These are phyloP conservation scores for Actinomortierella wolfii DNA, from an alignment of 371 early-diverging fungal genomes.

Conservation along the genomic window DNA sequence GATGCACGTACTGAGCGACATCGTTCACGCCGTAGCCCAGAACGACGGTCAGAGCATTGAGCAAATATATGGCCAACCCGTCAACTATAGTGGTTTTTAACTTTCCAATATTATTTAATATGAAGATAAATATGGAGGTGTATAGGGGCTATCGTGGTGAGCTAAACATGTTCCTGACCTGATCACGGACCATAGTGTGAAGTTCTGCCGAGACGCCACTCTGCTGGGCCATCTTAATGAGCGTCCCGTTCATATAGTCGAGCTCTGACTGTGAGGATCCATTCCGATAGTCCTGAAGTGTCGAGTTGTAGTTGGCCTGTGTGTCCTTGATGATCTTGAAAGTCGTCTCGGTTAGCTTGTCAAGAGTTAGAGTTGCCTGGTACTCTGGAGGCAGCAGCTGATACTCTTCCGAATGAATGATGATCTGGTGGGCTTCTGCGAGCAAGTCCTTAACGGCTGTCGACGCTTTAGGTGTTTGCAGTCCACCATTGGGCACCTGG, in stretches of 20 bases:
- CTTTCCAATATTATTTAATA: no score
- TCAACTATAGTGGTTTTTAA: no score
- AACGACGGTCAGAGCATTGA: no score
- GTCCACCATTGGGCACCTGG: conserved; percentile 20
- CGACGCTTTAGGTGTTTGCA: conserved; percentile 9
- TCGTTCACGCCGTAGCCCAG: no score
- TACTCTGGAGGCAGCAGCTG: conserved; percentile 6
- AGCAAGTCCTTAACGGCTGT: conserved; percentile 27
- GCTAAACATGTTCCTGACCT: no score
- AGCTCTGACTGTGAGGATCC: conserved; percentile 32
- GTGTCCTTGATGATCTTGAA: conserved; percentile 21
- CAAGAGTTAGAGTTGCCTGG: conserved; percentile 20
- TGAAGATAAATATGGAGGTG: no score
- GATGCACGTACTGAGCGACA: no score
- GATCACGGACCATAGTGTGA: no score
- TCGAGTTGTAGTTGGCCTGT: conserved; percentile 26
- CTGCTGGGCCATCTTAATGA: conserved; percentile 35
- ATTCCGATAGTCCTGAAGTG: conserved; percentile 30
- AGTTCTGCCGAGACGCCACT: neutral
- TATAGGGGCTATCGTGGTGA: no score
- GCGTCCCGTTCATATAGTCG: conserved; percentile 41
- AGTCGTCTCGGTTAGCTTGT: conserved; percentile 28
- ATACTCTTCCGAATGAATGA: conserved; percentile 21
- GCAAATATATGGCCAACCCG: no score
- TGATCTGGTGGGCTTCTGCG: conserved; percentile 20